phyloP scores from a whole-genome alignment of 352 stramenopile species.

The Detonula confervacea region DNA sequence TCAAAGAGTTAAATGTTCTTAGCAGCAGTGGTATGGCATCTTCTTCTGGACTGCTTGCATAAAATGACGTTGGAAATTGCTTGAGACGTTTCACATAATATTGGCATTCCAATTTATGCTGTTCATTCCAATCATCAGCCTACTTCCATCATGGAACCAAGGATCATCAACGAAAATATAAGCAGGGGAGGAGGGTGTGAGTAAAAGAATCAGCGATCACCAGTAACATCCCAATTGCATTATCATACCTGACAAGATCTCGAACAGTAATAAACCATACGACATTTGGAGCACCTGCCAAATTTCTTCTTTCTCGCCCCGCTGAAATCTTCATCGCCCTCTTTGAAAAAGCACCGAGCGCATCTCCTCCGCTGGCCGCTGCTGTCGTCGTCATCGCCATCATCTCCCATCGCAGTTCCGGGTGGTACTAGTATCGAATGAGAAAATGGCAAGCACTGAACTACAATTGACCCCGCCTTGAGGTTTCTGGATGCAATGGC shows the following conservation, averaged over 20 bases:
- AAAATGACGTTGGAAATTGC: not conserved
- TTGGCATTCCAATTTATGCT: slow-evolving; percentile 47
- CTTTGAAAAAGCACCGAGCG: slow-evolving; percentile 34
- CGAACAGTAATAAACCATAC: slow-evolving; percentile 41
- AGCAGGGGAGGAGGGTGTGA: too few relatives aligned
- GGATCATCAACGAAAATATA: too few relatives aligned
- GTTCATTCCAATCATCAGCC: slow-evolving; percentile 36
- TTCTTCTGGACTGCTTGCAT: slow-evolving; percentile 28
- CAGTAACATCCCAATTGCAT: too few relatives aligned
- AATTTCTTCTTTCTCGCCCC: slow-evolving; percentile 17
- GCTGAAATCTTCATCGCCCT: slow-evolving; percentile 15
- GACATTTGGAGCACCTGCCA: slow-evolving; percentile 37
- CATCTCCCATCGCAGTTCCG: slow-evolving; percentile 3
- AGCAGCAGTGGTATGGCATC: slow-evolving; percentile 40
- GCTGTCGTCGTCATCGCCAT: slow-evolving; percentile 7
- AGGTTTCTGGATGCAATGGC: slow-evolving; percentile 32
- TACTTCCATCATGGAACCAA: too few relatives aligned
- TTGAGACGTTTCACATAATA: slow-evolving; percentile 44
- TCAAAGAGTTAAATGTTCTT: slow-evolving; percentile 34
- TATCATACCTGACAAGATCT: slow-evolving; percentile 42
- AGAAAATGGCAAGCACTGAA: slow-evolving; percentile 46
- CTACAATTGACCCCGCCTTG: slow-evolving; percentile 26
- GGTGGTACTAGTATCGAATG: slow-evolving; percentile 31
- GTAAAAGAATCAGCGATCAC: too few relatives aligned
- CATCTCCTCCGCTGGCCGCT: slow-evolving; percentile 9